Evolutionary conservation across 176 grass and related monocot genomes (phyloP), one percentile per base, ranked within the genome.

Genomic region (Phyllostachys edulis): DNA sequence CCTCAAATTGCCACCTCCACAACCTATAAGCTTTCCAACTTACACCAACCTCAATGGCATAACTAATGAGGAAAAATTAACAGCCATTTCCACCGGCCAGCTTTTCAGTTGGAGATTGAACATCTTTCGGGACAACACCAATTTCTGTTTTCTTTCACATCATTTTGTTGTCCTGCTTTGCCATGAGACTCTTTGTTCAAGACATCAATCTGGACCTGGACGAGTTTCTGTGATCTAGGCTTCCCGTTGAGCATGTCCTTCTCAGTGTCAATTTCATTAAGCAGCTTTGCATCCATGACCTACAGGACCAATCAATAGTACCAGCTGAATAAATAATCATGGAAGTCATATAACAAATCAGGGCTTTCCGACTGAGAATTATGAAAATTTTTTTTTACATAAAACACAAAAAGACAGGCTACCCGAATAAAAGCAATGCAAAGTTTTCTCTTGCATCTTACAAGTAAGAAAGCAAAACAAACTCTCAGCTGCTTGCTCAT

Each of bases 111-210:
- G 73, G 59, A 16, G 61, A 80, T 52, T 80, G 87, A 69, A 75
- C 75, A 71, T 84, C 89, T 78, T 76, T 85, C 0, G 68, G 73
- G 79, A 41, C 80, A 66, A 63, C 61, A 46, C 77, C 79, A n/a
- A 15, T 38, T 59, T 21, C 56, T 29, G 60, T 85, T 82, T 68
- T 85, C 86, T 61, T 74, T 71, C 13, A 59, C 51, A 34, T 49
- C 49, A 63, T 72, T 71, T 68, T 67, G 50, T 36, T 92, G 82
- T 67, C 57, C 78, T 60, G 55, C 26, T 78, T 77, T 82, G 80
- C 41, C 85, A 52, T 75, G 20, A 55, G 67, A 42, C 18, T 90
- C 85, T 67, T 87, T 87, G 63, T 82, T 85, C 47, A 90, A 70
- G 37, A 37, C 13, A 15, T 52, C 75, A 77, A 70, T 70, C 76